A percentile compares a stretch with the other conserved stretches of the same genome.
These are phyloP conservation scores for Curvularia spicifera DNA, from an alignment of 2,329 filamentous ascomycete genomes.

Conservation along the genomic window DNA sequence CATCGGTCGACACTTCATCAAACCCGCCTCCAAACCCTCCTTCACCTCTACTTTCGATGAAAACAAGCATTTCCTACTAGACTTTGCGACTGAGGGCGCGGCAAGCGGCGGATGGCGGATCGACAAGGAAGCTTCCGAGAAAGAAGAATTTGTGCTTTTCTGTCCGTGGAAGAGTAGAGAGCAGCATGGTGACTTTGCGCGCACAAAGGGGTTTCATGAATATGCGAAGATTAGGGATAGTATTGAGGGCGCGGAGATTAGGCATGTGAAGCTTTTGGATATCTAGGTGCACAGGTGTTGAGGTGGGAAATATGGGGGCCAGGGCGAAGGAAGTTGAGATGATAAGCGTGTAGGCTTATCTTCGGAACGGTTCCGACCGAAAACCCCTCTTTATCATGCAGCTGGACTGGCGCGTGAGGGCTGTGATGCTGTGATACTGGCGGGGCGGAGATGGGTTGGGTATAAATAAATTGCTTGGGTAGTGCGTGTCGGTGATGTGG, in stretches of 20 bases:
- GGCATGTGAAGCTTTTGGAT: conserved; percentile 32
- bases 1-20: conserved; percentile 47
- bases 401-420: conserved; percentile 1
- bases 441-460: not conserved
- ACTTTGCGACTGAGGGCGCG: conserved; percentile 34
- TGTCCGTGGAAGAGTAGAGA: conserved; percentile 49
- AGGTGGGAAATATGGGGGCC: no score
- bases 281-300: conserved; percentile 9
- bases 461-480: conserved; percentile 1
- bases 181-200: conserved; percentile 46
- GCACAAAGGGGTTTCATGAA: conserved; percentile 42
- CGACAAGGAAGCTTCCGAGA: conserved; percentile 40
- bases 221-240: conserved; percentile 29
- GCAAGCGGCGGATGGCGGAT: conserved; percentile 51
- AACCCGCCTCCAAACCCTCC: conserved; percentile 21
- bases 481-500: not conserved
- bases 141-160: conserved; percentile 54
- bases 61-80: conserved; percentile 35
- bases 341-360: conserved; percentile 18
- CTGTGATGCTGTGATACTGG: not conserved
- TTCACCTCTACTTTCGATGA: conserved; percentile 40
- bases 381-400: conserved; percentile 21
- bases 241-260: conserved; percentile 32
- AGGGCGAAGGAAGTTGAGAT: not conserved
- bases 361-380: conserved; percentile 20